Evolutionary conservation across 768 basidiomycete genomes (phyloP), one percentile per base, ranked within the genome.

Genomic region (Hydnum rufescens): DNA sequence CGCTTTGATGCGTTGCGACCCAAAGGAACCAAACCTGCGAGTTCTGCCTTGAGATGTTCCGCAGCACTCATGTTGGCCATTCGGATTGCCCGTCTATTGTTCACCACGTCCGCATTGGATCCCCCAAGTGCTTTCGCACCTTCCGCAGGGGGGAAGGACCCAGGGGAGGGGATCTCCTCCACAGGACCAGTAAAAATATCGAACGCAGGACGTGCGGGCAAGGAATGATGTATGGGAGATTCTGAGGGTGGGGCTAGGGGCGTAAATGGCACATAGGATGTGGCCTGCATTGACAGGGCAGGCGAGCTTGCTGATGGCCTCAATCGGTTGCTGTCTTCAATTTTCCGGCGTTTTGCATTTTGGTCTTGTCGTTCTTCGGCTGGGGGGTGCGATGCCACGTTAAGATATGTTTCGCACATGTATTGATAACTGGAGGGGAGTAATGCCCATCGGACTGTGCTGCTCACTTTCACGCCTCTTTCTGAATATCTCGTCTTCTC

Each of bases 31-130:
- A 54, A 30, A n/a, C 57, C 64, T 4, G 79, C 74, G 57, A 96
- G 65, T 65, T 96, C 87, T 50, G 87, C 89, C 67, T 87, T 92
- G 60, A 97, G 71, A 64, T 81, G 75, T 64, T 97, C 87, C 52
- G 92, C 92, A 43, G 93, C 93, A 69, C 78, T 87, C 78, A 97
- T 77, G 63, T 97, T 97, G 28, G 93, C 93, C 76, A 93, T 80
- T 55, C 92, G 78, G 57, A 95, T 87, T 25, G 84, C 86, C 57
- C 77, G 76, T 39, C 88, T 77, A 64, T 93, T 93, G 48, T 81
- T 80, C 28, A 92, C 88, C 54, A 93, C 77, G 64, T 90, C 86
- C 52, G 76, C 75, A 64, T 92, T 93, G n/a, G 82, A 82, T 22
- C 85, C 85, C 39, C 76, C 80, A 51, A 92, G 69, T 23, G 61